Evolutionary conservation across 345 rosid genomes (phyloP), one percentile per base, ranked within the genome.

Genomic region (Salix suchowensis): DNA sequence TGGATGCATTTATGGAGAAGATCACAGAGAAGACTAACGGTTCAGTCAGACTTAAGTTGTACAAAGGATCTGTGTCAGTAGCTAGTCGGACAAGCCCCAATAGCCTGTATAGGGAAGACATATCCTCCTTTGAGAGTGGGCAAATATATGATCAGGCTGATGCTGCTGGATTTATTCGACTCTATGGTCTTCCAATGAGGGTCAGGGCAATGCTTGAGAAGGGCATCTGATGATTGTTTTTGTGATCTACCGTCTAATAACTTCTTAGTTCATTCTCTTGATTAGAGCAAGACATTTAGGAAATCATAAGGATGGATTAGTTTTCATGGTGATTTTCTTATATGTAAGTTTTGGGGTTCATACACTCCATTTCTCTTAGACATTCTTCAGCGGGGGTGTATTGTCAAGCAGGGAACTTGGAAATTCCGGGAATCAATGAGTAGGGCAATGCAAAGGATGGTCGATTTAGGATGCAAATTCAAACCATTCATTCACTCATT

Each of bases 1-100:
- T 92, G 87, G 96, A 93, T 68, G 91, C 97, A 2, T 93, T 89
- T 84, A 92, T 93, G 99, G 90, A 89, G 89, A 91, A 88, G 78
- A 84, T 96, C 67, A 89, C 91, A 0, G 88, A 85, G 85, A 93
- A 83, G 30, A 96, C 97, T 3, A 92, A 92, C 0, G 97, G 97
- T 13, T 90, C 91, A 0, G 96, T 91, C 62, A 87, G 82, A 23
- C 85, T 94, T 66, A 92, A 94, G 84, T 70, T 94, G 80, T 94
- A 89, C 85, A 94, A 94, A 79, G 98, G 97, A 42, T 89, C 96
- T 0, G 88, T 88, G 16, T 70, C 88, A 0, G 93, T 88, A 30
- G 88, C 91, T 1, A 84, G 94, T 26, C 88, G 96, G 61, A 80
- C 71, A 40, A 95, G 98, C 73, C 92, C 96, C 0, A 78, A 84